Evolutionary conservation across 306 rosid genomes (phyloP).

Genomic region (Lathyrus sativus): DNA sequence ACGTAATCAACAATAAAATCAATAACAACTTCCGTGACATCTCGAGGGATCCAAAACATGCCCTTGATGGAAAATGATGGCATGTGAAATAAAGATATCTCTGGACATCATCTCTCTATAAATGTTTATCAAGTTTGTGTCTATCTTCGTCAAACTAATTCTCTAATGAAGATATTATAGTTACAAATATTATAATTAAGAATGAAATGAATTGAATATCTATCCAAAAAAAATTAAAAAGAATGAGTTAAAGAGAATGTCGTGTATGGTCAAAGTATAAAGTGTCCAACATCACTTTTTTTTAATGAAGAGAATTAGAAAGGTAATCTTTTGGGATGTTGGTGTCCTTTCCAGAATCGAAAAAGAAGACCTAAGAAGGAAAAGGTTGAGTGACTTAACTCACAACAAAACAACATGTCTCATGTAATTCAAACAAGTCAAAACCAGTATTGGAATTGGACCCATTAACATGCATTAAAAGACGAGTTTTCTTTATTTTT

Average conservation of each 20-base stretch:
- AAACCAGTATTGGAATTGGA: conserved; percentile 36
- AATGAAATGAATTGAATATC: background rate
- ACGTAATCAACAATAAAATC: no score
- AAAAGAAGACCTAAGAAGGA: conserved; percentile 18
- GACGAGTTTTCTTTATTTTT: conserved; percentile 40
- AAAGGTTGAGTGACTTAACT: conserved; percentile 14
- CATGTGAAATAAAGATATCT: no score
- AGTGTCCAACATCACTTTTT: background rate
- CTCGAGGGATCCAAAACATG: no score
- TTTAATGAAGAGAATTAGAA: conserved; percentile 17
- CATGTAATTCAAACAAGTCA: conserved; percentile 43
- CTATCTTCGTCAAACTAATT: no score
- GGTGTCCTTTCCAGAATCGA: conserved; percentile 40
- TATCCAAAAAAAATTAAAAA: no score
- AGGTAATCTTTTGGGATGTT: conserved; percentile 17
- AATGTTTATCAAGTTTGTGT: no score
- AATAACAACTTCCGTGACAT: no score
- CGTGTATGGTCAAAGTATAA: background rate
- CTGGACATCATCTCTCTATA: no score
- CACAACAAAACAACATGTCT: conserved; percentile 29
- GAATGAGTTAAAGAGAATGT: background rate
- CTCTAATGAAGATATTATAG: no score
- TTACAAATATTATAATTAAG: background rate
- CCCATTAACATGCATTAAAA: conserved; percentile 43
- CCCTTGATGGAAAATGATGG: no score